Base-by-base conservation (phyloP, 163 green algal species). In the Chlorella variabilis region DNA sequence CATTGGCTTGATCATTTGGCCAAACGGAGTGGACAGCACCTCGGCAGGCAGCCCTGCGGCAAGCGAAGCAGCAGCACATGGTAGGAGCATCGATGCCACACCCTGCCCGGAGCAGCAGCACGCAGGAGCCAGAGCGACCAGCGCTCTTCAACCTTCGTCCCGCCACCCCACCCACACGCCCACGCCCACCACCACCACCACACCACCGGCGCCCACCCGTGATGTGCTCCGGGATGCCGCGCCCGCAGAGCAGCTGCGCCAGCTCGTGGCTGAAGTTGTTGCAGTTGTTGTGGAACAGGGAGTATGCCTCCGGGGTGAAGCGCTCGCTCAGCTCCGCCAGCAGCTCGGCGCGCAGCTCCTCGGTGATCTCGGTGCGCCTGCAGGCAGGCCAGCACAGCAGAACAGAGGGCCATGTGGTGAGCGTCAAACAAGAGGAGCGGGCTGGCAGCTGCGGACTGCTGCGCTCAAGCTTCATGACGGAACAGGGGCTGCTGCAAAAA, bases 251-350 rank as follows among this genome's bases (percentile, higher is more conserved):
- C 48, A 93, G 85, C 13, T 69, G 69, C 0, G 85, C 76, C 15
- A 93, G 76, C 51, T 91, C 89, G 75, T 91, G 75, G 17, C 51
- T 80, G 49, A 93, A 93, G 39, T 87, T 87, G 87, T 93, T 93
- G 85, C 89, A 93, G 74, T 93, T 93, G 82, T 91, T 81, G 59
- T 78, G 13, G 33, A 91, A 87, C 3, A 93, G 82, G 7, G 73
- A 77, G 77, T 93, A 93, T 18, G 68, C 51, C 51, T 38, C 45
- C 27, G 78, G 49, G 6, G 85, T 83, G 77, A 89, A 90, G 58
- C 77, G 68, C 83, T 85, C 67, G 20, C 45, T 56, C 70, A 89
- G 59, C 0, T 86, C 83, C 9, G 59, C 80, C 36, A 90, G 34
- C 45, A 85, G 80, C 25, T 77, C 82, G 0, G 71, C 41, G 0